Evolutionary conservation across 129 eudicot species (phyloP), one percentile per base, ranked within the genome.

Genomic region (Centaurea solstitialis): DNA sequence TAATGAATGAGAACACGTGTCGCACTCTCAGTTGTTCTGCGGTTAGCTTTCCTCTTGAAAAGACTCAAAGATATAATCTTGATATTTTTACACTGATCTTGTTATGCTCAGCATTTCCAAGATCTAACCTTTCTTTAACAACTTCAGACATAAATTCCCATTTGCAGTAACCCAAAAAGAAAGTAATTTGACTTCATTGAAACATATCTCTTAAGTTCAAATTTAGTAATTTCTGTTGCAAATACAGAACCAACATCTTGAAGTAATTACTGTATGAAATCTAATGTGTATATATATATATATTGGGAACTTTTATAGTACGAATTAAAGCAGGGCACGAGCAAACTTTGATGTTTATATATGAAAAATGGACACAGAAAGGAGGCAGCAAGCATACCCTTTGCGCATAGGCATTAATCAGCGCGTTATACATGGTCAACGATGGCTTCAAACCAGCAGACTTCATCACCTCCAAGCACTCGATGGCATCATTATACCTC

Each of bases 341-440:
- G 20, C 18, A 39, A n/a, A 35, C 24, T 22, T 26, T 53, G 7
- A 17, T 21, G 7, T 2, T 35, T 45, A 81, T 4, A 15, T 4
- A 23, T 3, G 17, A 18, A 67, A 67, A 64, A 83, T 35, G 17
- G 59, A 66, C 30, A 33, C 30, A 40, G 0, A 38, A 59, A 26
- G 43, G 47, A 21, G 35, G 73, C 69, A 69, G 35, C 11, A 17
- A 73, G 71, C 79, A 40, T 90, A 95, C 99, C 93, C 86, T 90
- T 84, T 90, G 99, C 33, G 99, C 99, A 80, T 95, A 95, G 70
- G 97, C 99, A 87, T 95, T 95, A 75, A 95, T 95, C 89, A 95
- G 82, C 1, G 99, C 99, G 76, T 95, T 95, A 86, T 95, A 95
- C 97, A 92, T 95, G 45, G 97, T 88, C 3, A 87, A 62, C 0